Evolutionary conservation across 2,329 filamentous ascomycete species (phyloP), one percentile per base, ranked within the genome.

Genomic region (Chaetomiaceae sp.): DNA sequence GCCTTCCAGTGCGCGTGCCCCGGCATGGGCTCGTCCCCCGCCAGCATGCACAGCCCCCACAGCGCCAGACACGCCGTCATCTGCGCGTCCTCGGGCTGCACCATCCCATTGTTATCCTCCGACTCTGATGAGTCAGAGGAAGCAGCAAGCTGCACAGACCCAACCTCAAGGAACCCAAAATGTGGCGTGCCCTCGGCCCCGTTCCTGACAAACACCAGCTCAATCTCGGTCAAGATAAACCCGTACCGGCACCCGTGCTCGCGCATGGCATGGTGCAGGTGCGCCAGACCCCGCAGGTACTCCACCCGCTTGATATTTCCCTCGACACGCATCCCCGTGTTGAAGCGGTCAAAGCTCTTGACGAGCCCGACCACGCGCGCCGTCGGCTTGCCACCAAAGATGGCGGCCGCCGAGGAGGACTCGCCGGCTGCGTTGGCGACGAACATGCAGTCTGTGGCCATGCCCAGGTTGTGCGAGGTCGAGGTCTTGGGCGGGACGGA

Each of bases 161-260:
- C 74, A 25, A 95, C 79, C 69, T 97, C 91, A 5, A 96, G 76
- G 69, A 85, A 89, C n/a, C 92, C 91, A 66, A 96, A 96, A 68
- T 90, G 84, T 0, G 91, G 91, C 1, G 84, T 83, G 37, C 78
- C 72, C 64, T 79, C 85, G 62, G 68, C 81, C 48, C 91, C 91
- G 61, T 88, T 89, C 64, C 91, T 89, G 1, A 96, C 90, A 63
- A 94, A 84, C 36, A 96, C 85, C 8, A 96, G 84, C 73, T 97
- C 92, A 63, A 96, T 96, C 72, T 96, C 92, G 1, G 90, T 96
- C 66, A 96, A 84, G 70, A 97, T 92, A 76, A 96, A 97, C 51
- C 92, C 92, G 70, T 96, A 97, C 55, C 92, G 85, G 68, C 89
- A 95, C 61, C 85, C 85, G 72, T 96, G 89, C 72, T 95, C 90